These are phyloP conservation scores for Candida michaelii DNA, from an alignment of 805 yeast genomes.

Conservation along the genomic window DNA sequence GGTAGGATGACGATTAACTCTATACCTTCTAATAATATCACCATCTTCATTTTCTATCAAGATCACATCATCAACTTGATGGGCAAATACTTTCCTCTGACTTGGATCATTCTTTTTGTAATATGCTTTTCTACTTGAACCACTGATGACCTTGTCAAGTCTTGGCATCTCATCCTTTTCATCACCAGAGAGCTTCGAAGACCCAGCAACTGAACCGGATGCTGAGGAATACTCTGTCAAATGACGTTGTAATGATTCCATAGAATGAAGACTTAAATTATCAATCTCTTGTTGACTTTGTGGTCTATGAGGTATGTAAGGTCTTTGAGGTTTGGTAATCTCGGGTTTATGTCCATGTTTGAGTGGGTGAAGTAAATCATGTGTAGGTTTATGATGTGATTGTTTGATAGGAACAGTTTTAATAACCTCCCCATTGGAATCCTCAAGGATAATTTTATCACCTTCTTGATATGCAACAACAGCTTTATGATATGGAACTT, in stretches of 20 bases:
- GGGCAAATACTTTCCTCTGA: slow-evolving; percentile 59
- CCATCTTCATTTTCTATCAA: slow-evolving; percentile 91
- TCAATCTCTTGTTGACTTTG: slow-evolving; percentile 14
- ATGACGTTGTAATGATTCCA: slow-evolving; percentile 38
- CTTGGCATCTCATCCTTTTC: slow-evolving; percentile 8
- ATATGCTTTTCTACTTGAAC: slow-evolving; percentile 22
- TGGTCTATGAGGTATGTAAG: neutral
- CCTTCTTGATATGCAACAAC: slow-evolving; percentile 63
- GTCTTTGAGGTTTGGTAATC: neutral
- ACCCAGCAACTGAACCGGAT: neutral
- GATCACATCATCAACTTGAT: slow-evolving; percentile 72
- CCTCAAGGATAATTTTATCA: slow-evolving; percentile 68
- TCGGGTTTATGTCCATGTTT: too few relatives aligned
- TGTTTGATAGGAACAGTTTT: slow-evolving; percentile 47
- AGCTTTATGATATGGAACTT: neutral
- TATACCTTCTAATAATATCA: slow-evolving; percentile 82
- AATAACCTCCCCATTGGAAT: slow-evolving; percentile 78
- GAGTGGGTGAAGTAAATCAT: too few relatives aligned
- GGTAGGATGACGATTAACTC: slow-evolving; percentile 56
- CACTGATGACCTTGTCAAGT: slow-evolving; percentile 6
- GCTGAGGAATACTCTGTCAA: slow-evolving; percentile 35
- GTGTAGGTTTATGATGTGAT: neutral
- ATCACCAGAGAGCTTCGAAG: neutral
- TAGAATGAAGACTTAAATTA: slow-evolving; percentile 36
- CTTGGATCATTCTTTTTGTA: slow-evolving; percentile 31